phyloP scores from a whole-genome alignment of 2,329 filamentous ascomycete species.

The Ceratocystis diversiconidia region DNA sequence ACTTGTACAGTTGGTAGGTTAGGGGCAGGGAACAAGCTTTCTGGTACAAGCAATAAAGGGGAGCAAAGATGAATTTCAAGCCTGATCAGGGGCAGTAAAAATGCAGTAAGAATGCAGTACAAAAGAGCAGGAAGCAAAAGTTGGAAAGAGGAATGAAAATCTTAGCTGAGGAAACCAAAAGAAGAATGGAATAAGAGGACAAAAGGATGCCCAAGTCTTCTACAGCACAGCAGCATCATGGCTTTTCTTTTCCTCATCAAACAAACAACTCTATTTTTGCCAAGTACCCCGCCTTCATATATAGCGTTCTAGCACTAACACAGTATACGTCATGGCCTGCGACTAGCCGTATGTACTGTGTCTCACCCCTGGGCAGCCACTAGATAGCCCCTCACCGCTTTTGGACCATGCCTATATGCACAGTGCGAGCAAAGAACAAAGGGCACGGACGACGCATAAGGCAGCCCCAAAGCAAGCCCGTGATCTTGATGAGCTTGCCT shows the following conservation, averaged over 20 bases:
- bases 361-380: not conserved
- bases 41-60: not conserved
- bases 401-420: not conserved
- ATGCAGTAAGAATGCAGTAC: not conserved
- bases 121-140: not conserved
- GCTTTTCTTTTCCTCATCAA: not conserved
- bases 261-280: not conserved
- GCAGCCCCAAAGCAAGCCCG: not conserved
- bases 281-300: constrained; percentile 2
- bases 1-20: no score
- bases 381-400: not conserved
- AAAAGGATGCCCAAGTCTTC: not conserved
- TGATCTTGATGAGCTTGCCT: not conserved
- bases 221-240: not conserved
- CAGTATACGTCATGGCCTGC: not conserved
- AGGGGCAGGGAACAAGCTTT: not conserved
- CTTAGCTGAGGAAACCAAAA: no score
- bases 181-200: not conserved
- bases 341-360: not conserved
- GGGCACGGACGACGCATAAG: not conserved
- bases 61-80: not conserved
- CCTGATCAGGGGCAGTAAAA: not conserved
- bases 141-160: not conserved
- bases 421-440: not conserved
- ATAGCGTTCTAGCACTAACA: not conserved